Base-by-base conservation (phyloP, 2,329 filamentous ascomycete species). In the Colletotrichum sp. region DNA sequence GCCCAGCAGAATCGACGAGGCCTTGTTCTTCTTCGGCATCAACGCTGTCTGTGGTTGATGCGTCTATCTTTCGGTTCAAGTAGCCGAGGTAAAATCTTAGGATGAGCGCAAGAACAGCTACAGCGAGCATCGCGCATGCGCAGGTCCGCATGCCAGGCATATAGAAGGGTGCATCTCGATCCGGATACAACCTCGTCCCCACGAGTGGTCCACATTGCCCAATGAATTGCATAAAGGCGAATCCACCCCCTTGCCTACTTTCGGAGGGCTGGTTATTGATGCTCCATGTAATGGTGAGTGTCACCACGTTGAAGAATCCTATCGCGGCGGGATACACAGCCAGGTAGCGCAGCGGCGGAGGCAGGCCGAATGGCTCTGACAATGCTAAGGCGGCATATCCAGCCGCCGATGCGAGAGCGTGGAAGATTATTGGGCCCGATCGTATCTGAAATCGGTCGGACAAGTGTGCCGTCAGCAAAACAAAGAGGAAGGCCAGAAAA, bases 241-340 rank as follows among this genome's bases (percentile, higher is more conserved):
- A 94, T 2, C 94, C 95, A 2, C 92, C 92, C 0, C 95, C 95
- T 78, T 94, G 94, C 8, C 92, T 91, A 67, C 90, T 91, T 76
- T 93, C 91, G 15, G 88, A 92, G 69, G 90, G 86, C 81, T 97
- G 94, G 83, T 98, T 98, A 82, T 98, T 97, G 81, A 98, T 91
- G 43, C 91, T 95, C 96, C 96, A 98, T 3, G 95, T 94, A 72
- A 98, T 94, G 78, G 96, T 93, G 36, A 98, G 89, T 0, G 95
- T 95, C 73, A 98, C 94, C 25, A 95, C 94, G 75, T 91, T 93
- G 87, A 98, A 96, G 85, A 98, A 97, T 6, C 96, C 96, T 1
- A 92, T 87, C 3, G 93, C 91, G 3, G 96, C 95, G 0, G 95
- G 95, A 82, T 94, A 98, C 9, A 98, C 89, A 71, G 93, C 94